These are phyloP conservation scores for Teunomyces atbi DNA, from an alignment of 805 yeast genomes.

Conservation along the genomic window DNA sequence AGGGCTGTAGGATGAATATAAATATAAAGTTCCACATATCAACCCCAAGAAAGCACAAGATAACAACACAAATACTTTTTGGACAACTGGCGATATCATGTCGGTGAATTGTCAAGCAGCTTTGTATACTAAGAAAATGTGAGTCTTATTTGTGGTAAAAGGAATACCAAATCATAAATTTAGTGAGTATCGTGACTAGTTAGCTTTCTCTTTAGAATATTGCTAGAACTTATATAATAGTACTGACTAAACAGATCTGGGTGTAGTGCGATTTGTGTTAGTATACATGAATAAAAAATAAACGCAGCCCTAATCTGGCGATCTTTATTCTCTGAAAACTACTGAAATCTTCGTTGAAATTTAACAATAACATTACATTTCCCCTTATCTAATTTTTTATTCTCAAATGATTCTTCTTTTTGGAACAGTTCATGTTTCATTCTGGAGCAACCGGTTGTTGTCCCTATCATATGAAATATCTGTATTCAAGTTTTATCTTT, in stretches of 20 bases:
- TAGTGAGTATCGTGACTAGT: background rate
- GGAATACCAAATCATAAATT: background rate
- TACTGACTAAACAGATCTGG: background rate
- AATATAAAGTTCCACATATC: constrained; percentile 71
- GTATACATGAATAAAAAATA: background rate
- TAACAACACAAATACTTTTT: constrained; percentile 20
- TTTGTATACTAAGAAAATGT: background rate
- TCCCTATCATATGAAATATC: no score
- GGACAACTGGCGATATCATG: constrained; percentile 15
- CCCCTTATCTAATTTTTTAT: no score
- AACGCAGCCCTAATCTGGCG: background rate
- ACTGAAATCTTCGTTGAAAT: no score
- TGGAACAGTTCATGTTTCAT: no score
- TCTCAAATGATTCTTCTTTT: no score
- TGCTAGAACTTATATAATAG: no score
- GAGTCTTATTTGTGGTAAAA: background rate
- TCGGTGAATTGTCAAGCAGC: background rate
- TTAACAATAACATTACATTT: no score
- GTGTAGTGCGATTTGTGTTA: background rate
- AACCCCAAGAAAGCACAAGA: constrained; percentile 43
- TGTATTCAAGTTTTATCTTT: background rate
- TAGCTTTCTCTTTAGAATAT: background rate
- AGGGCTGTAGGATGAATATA: constrained; percentile 76
- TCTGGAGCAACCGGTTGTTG: no score
- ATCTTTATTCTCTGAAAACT: no score